Percentiles rank a stretch among this genome's conserved stretches.
These are phyloP conservation scores for Glarea lozoyensis DNA, from an alignment of 495 filamentous ascomycete genomes.

Conservation along the genomic window DNA sequence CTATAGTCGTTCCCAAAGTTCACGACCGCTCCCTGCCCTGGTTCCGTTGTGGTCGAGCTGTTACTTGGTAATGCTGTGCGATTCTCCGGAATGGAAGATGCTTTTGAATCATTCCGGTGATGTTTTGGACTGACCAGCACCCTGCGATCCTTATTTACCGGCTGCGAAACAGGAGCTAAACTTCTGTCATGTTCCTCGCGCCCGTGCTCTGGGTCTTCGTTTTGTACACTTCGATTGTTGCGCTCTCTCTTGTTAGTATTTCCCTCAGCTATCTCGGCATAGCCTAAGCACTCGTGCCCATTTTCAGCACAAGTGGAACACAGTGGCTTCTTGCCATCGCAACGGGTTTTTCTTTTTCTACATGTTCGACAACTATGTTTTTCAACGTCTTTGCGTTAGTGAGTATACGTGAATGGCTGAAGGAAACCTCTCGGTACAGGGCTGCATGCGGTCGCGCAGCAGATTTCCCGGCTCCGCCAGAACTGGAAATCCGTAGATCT, in stretches of 20 bases:
- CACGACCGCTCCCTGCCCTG: neutral
- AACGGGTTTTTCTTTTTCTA: slow-evolving; percentile 76
- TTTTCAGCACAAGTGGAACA: slow-evolving; percentile 71
- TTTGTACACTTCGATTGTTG: too few species aligned
- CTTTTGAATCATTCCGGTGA: neutral
- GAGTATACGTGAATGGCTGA: neutral
- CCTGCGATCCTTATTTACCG: neutral
- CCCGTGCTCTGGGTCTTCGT: slow-evolving; percentile 20
- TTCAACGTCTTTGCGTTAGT: neutral
- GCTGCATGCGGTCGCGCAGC: neutral
- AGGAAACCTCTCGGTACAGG: neutral
- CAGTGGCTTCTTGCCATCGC: slow-evolving; percentile 66
- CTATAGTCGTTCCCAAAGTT: slow-evolving; percentile 11
- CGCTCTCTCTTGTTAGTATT: slow-evolving; percentile 26
- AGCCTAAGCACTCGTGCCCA: slow-evolving; percentile 63
- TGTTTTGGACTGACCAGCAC: neutral
- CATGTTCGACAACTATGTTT: slow-evolving; percentile 62
- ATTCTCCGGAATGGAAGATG: neutral
- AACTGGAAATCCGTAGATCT: neutral
- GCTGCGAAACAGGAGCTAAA: slow-evolving; percentile 1
- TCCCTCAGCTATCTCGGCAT: slow-evolving; percentile 43
- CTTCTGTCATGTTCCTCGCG: slow-evolving; percentile 13
- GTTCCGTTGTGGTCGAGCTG: neutral
- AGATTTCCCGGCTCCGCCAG: neutral
- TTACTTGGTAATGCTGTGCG: neutral